These are phyloP conservation scores for Protea cynaroides DNA, from an alignment of 164 flowering plant genomes.

Conservation along the genomic window DNA sequence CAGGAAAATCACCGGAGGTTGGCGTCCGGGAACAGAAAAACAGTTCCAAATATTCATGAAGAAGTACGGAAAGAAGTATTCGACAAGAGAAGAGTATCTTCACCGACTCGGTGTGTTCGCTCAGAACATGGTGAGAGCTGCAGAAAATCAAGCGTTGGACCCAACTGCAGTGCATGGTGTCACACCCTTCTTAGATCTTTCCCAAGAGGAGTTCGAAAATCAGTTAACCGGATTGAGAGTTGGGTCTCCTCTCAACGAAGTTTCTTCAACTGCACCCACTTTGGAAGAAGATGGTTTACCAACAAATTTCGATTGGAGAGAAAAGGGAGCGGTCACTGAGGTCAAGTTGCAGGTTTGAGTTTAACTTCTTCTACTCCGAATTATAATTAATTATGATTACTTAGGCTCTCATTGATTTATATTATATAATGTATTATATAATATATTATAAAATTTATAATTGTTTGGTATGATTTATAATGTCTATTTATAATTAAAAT, in stretches of 20 bases:
- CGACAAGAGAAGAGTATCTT: constrained; percentile 59
- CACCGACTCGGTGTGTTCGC: constrained; percentile 63
- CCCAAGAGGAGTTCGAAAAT: constrained; percentile 66
- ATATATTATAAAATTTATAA: no score
- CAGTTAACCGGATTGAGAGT: constrained; percentile 42
- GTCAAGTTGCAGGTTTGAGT: constrained; percentile 68
- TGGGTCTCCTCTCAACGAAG: constrained; percentile 6
- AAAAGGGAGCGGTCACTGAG: constrained; percentile 78
- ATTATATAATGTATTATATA: no score
- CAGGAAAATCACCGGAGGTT: constrained; percentile 8
- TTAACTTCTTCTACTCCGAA: neutral
- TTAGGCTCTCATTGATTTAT: no score
- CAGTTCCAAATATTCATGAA: constrained; percentile 47
- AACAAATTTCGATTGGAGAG: constrained; percentile 77
- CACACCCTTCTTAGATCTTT: constrained; percentile 72
- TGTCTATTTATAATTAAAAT: no score
- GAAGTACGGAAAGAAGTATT: constrained; percentile 51
- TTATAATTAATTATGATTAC: no score
- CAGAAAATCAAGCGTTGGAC: constrained; percentile 68
- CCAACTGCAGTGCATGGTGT: constrained; percentile 82
- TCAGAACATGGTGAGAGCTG: constrained; percentile 56
- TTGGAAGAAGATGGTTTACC: constrained; percentile 51
- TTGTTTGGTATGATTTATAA: no score
- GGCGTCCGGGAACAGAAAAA: constrained; percentile 31
- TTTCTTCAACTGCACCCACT: constrained; percentile 12